A percentile compares a stretch with the other conserved stretches of the same genome.
phyloP scores from a whole-genome alignment of 306 rosid species.

The Vigna mungo region DNA sequence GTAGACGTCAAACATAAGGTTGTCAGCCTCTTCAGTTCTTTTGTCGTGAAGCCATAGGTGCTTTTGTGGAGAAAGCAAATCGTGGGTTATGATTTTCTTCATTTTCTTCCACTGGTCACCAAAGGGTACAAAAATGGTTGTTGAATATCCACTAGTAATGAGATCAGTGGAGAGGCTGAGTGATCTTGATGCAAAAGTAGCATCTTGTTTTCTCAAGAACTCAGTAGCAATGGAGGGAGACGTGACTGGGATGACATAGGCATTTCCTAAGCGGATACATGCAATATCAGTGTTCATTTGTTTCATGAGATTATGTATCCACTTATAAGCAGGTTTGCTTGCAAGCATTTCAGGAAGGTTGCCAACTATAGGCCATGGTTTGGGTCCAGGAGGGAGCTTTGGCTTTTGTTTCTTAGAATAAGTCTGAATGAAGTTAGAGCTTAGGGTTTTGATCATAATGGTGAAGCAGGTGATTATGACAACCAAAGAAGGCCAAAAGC shows the following conservation, averaged over 20 bases:
- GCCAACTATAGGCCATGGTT: slow-evolving; percentile 59
- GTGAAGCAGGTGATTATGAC: neutral
- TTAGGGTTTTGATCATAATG: slow-evolving; percentile 1
- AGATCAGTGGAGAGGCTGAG: slow-evolving; percentile 10
- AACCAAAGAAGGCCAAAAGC: neutral
- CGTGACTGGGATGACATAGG: slow-evolving; percentile 49
- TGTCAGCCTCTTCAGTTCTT: slow-evolving; percentile 53
- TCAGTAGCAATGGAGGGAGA: slow-evolving; percentile 46
- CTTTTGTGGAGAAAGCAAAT: slow-evolving; percentile 29
- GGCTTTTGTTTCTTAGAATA: neutral
- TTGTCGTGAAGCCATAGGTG: slow-evolving; percentile 44
- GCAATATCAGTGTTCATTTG: slow-evolving; percentile 53
- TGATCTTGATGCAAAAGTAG: slow-evolving; percentile 54
- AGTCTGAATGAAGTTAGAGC: neutral
- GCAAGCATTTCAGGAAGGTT: slow-evolving; percentile 50
- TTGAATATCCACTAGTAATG: slow-evolving; percentile 32
- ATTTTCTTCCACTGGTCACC: slow-evolving; percentile 51
- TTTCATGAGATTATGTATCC: slow-evolving; percentile 55
- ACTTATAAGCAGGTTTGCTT: slow-evolving; percentile 35
- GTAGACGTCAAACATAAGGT: slow-evolving; percentile 46
- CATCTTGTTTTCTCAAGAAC: slow-evolving; percentile 54
- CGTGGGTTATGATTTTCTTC: slow-evolving; percentile 33
- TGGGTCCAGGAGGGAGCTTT: slow-evolving; percentile 48
- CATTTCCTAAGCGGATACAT: slow-evolving; percentile 54
- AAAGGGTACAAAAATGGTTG: slow-evolving; percentile 23